Base-by-base conservation (phyloP, 2,329 filamentous ascomycete genomes). In the Colletotrichum tanaceti region DNA sequence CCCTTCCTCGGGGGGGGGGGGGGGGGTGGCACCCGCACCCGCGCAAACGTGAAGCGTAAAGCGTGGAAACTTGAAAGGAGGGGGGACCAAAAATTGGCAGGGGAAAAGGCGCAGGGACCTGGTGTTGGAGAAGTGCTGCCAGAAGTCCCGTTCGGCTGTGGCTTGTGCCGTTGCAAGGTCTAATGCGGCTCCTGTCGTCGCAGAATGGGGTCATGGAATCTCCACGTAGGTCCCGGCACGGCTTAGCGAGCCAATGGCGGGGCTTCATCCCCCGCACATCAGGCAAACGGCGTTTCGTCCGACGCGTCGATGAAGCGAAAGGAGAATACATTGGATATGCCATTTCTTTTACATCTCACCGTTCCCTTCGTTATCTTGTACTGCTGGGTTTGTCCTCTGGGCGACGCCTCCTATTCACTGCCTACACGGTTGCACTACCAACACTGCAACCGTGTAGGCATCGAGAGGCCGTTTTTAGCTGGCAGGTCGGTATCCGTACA, bases 281-380 rank as follows among this genome's bases (percentile, higher is more conserved):
- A 78, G 74, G 76, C 77, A 76, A 70, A 67, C 68, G 71, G 71
- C 70, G 80, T 82, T 81, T 82, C 80, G 79, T 66, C 73, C 75
- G 73, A 76, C 72, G 73, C 75, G 72, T 63, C 75, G 79, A 78
- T 80, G 79, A 81, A 73, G 78, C 77, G 74, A 78, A 76, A 78
- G 76, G 72, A 75, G 66, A 68, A n/a, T 61, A 65, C 61, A 68
- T 55, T 61, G 65, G 54, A 70, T 65, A n/a, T n/a, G 49, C 58
- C 43, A 41, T 59, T 60, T 59, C 50, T 59, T 60, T 59, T 55
- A 18, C 28, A 39, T 20, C 49, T 46, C 52, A 18, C 47, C 46
- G 44, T 32, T 46, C 38, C n/a, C n/a, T n/a, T n/a, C n/a, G n/a
- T n/a, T 32, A n/a, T 28, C 24, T 20, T 50, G 28, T 24, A n/a